A percentile compares a stretch with the other conserved stretches of the same genome.
Evolutionary conservation across 345 rosid species (phyloP).

Genomic region (Camelina sativa): DNA sequence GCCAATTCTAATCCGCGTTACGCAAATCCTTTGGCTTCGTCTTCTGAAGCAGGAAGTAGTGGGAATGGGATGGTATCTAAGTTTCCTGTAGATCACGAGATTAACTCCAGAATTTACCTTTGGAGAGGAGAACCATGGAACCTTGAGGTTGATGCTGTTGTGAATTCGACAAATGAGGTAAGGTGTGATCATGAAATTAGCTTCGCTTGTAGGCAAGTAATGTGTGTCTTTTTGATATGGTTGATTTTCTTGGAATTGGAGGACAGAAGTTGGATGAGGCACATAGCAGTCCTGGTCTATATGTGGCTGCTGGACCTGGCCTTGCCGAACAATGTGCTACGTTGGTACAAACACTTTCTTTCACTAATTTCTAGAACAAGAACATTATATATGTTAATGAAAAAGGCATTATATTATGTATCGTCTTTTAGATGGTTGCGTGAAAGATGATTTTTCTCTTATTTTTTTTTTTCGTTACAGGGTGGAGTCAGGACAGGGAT

Average conservation of each 20-base stretch:
- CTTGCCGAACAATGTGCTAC: slow-evolving; percentile 94
- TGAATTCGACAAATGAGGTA: slow-evolving; percentile 97
- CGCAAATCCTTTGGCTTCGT: slow-evolving; percentile 71
- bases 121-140: slow-evolving; percentile 99
- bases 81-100: slow-evolving; percentile 87
- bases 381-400: neutral
- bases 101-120: slow-evolving; percentile 77
- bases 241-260: slow-evolving; percentile 34
- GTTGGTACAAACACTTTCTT: slow-evolving; percentile 53
- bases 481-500: slow-evolving; percentile 99
- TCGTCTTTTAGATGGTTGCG: neutral
- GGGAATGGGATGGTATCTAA: slow-evolving; percentile 68
- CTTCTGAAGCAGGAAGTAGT: slow-evolving; percentile 55
- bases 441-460: neutral
- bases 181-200: slow-evolving; percentile 28
- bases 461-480: slow-evolving; percentile 52
- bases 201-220: neutral
- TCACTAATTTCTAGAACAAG: neutral
- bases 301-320: slow-evolving; percentile 95
- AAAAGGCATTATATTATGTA: neutral
- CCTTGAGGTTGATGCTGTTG: slow-evolving; percentile 98
- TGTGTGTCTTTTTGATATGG: slow-evolving; percentile 13
- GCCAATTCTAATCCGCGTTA: slow-evolving; percentile 62
- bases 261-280: slow-evolving; percentile 87
- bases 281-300: slow-evolving; percentile 94